These are phyloP conservation scores for Penicillium malachiteum DNA, from an alignment of 495 filamentous ascomycete species.

Conservation along the genomic window DNA sequence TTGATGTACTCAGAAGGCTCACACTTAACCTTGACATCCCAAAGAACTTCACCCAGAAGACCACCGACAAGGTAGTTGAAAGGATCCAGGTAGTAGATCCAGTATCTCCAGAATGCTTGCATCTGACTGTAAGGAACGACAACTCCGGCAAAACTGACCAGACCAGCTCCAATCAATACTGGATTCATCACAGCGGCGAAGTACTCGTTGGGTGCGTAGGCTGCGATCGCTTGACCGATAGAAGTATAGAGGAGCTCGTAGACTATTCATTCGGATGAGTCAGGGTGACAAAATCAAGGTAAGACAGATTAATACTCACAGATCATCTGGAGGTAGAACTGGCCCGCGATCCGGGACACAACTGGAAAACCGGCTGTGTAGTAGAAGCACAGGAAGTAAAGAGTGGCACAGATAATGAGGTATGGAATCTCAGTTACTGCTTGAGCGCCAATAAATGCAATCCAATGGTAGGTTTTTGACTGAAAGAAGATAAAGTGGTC, in stretches of 20 bases:
- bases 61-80: slow-evolving; percentile 56
- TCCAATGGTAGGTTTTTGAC: slow-evolving; percentile 57
- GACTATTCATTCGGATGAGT: no score
- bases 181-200: slow-evolving; percentile 55
- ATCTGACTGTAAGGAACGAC: slow-evolving; percentile 52
- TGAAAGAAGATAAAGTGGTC: slow-evolving; percentile 43
- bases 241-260: slow-evolving; percentile 49
- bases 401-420: slow-evolving; percentile 51
- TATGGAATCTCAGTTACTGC: slow-evolving; percentile 62
- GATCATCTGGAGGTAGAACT: slow-evolving; percentile 48
- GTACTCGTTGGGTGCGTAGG: slow-evolving; percentile 55
- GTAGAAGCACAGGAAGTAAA: slow-evolving; percentile 62
- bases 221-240: slow-evolving; percentile 48
- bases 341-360: slow-evolving; percentile 41
- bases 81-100: slow-evolving; percentile 57
- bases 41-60: slow-evolving; percentile 42
- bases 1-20: slow-evolving; percentile 53
- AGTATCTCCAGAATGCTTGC: slow-evolving; percentile 59
- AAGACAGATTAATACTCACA: no score
- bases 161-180: slow-evolving; percentile 47
- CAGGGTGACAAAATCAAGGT: no score
- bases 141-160: slow-evolving; percentile 57
- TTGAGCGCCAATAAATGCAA: slow-evolving; percentile 43
- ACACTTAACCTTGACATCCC: slow-evolving; percentile 55
- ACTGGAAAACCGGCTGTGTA: slow-evolving; percentile 54